A percentile compares a stretch with the other conserved stretches of the same genome.
These are phyloP conservation scores for Trichosporon ovoides DNA, from an alignment of 1,284 basidiomycete species.

Conservation along the genomic window DNA sequence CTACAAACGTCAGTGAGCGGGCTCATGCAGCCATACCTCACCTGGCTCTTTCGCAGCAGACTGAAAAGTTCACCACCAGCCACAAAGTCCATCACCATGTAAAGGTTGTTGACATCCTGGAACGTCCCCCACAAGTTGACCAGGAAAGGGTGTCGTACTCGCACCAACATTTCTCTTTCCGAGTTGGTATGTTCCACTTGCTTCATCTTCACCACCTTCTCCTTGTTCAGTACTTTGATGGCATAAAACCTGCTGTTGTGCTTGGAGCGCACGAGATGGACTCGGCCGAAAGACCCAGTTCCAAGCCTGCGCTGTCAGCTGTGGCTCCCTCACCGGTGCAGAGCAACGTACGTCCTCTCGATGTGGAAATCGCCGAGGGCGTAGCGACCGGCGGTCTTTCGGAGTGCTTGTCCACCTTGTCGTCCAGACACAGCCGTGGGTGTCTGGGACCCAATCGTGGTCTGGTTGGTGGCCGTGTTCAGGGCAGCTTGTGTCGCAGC, in stretches of 20 bases:
- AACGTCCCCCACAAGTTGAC: conserved; percentile 98
- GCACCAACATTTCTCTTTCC: conserved; percentile 82
- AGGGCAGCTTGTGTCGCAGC: conserved; percentile 47
- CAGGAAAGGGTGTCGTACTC: conserved; percentile 91
- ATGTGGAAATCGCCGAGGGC: conserved; percentile 52
- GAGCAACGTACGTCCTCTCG: conserved; percentile 48
- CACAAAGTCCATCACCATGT: conserved; percentile 99
- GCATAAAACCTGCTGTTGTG: conserved; percentile 92
- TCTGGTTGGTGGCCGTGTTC: conserved; percentile 26
- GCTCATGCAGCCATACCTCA: conserved; percentile 44
- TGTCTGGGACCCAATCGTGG: conserved; percentile 22
- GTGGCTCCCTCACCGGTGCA: neutral
- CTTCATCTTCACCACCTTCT: conserved; percentile 91
- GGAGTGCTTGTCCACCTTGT: conserved; percentile 30
- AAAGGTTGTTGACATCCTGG: conserved; percentile 86
- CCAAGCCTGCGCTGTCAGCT: conserved; percentile 55
- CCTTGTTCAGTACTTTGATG: conserved; percentile 89
- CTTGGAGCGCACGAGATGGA: conserved; percentile 85
- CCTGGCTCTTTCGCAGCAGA: conserved; percentile 79
- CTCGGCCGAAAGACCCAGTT: conserved; percentile 90
- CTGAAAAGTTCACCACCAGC: conserved; percentile 96
- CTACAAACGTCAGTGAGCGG: conserved; percentile 51
- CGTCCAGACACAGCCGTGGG: conserved; percentile 19
- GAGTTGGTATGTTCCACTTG: conserved; percentile 98
- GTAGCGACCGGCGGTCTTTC: conserved; percentile 53